Evolutionary conservation across 108 stramenopile genomes (phyloP), one percentile per base, ranked within the genome.

Genomic region (Nitzschia sp.): DNA sequence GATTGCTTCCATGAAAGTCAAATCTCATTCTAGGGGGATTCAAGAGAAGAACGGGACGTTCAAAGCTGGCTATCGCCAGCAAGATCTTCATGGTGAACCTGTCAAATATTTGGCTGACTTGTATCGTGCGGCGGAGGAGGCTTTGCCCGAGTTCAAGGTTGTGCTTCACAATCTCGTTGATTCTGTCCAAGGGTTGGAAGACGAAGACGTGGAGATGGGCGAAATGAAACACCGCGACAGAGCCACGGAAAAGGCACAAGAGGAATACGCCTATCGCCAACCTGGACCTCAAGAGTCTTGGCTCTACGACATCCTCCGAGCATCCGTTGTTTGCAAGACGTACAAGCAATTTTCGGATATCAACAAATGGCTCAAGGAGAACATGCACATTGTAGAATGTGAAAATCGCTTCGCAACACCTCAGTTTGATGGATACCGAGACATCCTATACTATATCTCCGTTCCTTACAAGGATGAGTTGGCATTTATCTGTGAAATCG

Each of bases 301-400:
- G 74, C 41, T 75, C 3, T 75, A 63, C 26, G 74, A 75, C 43
- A 69, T 75, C 50, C 61, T 75, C 10, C 58, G 74, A 19, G 74
- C 67, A 11, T 55, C 59, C 37, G 50, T 75, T n/a, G 39, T 59
- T 38, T 67, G 66, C 60, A 61, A 63, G 46, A 66, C 59, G 15
- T 56, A 63, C 67, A 75, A 75, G 41, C 74, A 75, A 53, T 63
- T 75, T 53, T 54, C 40, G 41, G 74, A 75, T 39, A 43, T 68
- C 25, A 75, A 75, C 67, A 75, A 63, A 42, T 68, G 65, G 60
- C 61, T 75, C 26, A 67, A 63, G 41, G 74, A 75, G 25, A 68
- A 75, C 21, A 52, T 68, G 10, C 74, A 75, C 53, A 68, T 75
- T 55, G 74, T 75, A 8, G 73, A 75, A 11, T 75, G 74, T 56